Conservation (phyloP, 257 asterid genomes). For the Capsicum chinense region DNA sequence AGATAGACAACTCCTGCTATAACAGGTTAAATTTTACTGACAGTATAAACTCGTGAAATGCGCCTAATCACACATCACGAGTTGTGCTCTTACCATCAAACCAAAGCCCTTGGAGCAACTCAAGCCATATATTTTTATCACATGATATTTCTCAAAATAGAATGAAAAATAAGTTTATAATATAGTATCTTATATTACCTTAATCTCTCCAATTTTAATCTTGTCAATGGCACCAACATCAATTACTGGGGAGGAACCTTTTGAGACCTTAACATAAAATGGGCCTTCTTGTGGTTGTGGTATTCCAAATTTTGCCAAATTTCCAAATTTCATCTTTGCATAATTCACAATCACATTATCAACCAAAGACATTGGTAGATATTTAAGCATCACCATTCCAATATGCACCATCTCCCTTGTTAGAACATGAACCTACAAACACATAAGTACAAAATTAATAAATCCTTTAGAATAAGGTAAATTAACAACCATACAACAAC, state of each 20-base stretch:
- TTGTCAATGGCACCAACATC: constrained; percentile 61
- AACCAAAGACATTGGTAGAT: constrained; percentile 35
- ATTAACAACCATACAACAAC: neutral
- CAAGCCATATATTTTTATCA: neutral
- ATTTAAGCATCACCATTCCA: constrained; percentile 47
- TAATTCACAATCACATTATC: constrained; percentile 37
- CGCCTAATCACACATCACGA: neutral
- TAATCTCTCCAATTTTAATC: constrained; percentile 43
- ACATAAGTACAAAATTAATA: neutral
- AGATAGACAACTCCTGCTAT: no score
- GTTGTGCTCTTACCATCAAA: neutral
- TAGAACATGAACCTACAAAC: constrained; percentile 53
- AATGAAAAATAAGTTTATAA: neutral
- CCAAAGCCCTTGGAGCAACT: neutral
- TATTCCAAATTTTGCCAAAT: constrained; percentile 49
- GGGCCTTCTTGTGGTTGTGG: constrained; percentile 57
- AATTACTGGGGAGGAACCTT: constrained; percentile 58
- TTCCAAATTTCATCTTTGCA: constrained; percentile 36
- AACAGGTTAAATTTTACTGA: no score
- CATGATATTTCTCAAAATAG: neutral
- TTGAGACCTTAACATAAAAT: constrained; percentile 37
- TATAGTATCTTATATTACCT: constrained; percentile 31
- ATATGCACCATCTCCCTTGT: constrained; percentile 41
- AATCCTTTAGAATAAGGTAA: neutral
- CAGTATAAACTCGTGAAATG: neutral